phyloP scores from a whole-genome alignment of 1,284 basidiomycete species.

The Mycena citricolor region DNA sequence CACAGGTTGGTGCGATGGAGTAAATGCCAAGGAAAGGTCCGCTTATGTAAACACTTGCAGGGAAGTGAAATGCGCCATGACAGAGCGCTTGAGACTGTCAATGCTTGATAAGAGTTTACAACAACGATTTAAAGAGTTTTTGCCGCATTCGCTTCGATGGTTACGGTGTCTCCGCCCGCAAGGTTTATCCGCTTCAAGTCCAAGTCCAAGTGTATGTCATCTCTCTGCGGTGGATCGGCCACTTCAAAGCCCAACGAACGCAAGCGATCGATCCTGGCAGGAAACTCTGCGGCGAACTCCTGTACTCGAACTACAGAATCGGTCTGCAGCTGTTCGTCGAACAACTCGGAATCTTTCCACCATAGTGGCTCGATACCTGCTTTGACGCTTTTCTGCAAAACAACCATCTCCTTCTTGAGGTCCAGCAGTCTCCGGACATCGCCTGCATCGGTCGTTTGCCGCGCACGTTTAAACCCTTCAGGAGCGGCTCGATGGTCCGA shows the following conservation, averaged over 20 bases:
- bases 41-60: too few species aligned
- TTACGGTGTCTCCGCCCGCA: too few species aligned
- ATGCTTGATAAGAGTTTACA: too few species aligned
- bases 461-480: slow-evolving; percentile 28
- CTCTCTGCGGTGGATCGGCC: slow-evolving; percentile 4
- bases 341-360: slow-evolving; percentile 29
- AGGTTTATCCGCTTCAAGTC: too few species aligned
- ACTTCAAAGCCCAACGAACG: slow-evolving; percentile 30
- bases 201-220: not conserved
- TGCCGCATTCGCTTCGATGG: too few species aligned
- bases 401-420: slow-evolving; percentile 17
- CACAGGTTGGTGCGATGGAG: too few species aligned
- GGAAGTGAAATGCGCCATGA: too few species aligned
- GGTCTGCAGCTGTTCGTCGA: slow-evolving; percentile 29
- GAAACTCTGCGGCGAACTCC: slow-evolving; percentile 30
- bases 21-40: too few species aligned
- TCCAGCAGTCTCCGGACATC: slow-evolving; percentile 31
- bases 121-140: too few species aligned
- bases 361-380: slow-evolving; percentile 18
- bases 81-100: too few species aligned
- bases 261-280: slow-evolving; percentile 26
- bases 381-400: slow-evolving; percentile 10
- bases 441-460: slow-evolving; percentile 32
- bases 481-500: slow-evolving; percentile 32
- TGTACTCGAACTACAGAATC: slow-evolving; percentile 30